Evolutionary conservation across 2,329 filamentous ascomycete genomes (phyloP), one percentile per base, ranked within the genome.

Genomic region (Talaromyces rugulosus): DNA sequence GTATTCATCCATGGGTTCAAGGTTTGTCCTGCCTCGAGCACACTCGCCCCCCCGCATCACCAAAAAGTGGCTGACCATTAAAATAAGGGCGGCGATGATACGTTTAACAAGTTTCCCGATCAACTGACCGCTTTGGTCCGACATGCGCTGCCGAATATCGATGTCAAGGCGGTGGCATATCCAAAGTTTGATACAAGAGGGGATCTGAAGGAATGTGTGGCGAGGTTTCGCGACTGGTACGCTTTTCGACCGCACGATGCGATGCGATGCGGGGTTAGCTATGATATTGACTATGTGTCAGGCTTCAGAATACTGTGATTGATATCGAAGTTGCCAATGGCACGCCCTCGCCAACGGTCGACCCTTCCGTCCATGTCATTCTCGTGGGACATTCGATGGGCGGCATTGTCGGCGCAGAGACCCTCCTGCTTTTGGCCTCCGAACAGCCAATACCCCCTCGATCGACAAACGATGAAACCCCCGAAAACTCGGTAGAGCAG

Each of bases 361-460:
- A 96, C 64, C 92, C 92, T 5, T 92, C 89, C 0, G 91, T 96
- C 23, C 88, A 87, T 70, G 89, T 90, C 31, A 83, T 96, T 54
- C 84, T 97, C 16, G 80, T 96, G 62, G 93, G 93, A 28, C 93
- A 97, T 75, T 93, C 89, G 8, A 97, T 90, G 90, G 90, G 90
- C 68, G 95, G 95, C 68, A 97, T 98, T 69, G 92, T 98, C 54
- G 94, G 92, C 11, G 94, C 92, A 36, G 95, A 98, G 73, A 89
- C 92, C 14, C 82, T 94, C 65, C 85, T 97, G 68, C 84, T 88
- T 47, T 84, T 98, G 58, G 77, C 90, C 51, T 84, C 87, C 63
- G 90, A 91, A 66, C 81, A 86, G 63, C 81, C 83, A 66, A 75
- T 81, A 53, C 72, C 74, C 44, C 65, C 73, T 30, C 64, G 70